Evolutionary conservation across 1,139 yeast species (phyloP).

Genomic region (Yamadazyma atmosphaerica): DNA sequence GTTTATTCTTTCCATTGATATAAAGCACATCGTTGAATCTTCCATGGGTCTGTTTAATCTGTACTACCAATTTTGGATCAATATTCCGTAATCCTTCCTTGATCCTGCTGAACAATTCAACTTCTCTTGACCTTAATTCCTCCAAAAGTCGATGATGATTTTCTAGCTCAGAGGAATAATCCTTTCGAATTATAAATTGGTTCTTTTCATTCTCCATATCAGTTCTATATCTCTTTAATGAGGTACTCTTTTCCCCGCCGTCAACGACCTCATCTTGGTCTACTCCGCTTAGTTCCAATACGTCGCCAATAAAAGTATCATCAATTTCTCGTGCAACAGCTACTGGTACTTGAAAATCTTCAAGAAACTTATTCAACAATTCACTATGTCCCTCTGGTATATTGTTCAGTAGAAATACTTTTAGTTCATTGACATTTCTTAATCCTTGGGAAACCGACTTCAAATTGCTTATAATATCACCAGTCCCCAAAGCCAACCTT

Average conservation of each 20-base stretch:
- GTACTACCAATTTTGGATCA: conserved; percentile 30
- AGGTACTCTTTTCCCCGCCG: too few species aligned
- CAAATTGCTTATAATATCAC: conserved; percentile 34
- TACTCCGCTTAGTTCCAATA: neutral
- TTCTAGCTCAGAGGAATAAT: conserved; percentile 26
- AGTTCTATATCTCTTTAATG: conserved; percentile 2
- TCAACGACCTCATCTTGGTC: conserved; percentile 7
- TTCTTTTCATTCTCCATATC: conserved; percentile 6
- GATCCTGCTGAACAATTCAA: conserved; percentile 20
- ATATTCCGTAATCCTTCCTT: conserved; percentile 20
- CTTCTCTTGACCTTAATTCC: conserved; percentile 25
- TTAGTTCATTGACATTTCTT: conserved; percentile 24
- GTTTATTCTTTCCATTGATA: conserved; percentile 34
- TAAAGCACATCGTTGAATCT: conserved; percentile 32
- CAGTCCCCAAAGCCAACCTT: conserved; percentile 35
- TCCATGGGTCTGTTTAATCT: conserved; percentile 32
- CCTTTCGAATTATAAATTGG: conserved; percentile 29
- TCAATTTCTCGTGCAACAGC: conserved; percentile 27
- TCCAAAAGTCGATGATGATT: conserved; percentile 36
- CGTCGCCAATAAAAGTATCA: conserved; percentile 23
- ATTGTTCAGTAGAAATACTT: conserved; percentile 18
- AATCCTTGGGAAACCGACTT: conserved; percentile 35
- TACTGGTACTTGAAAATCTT: conserved; percentile 29
- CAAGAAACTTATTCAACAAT: conserved; percentile 21
- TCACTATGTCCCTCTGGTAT: conserved; percentile 7